Conservation (phyloP, 2,329 filamentous ascomycete genomes). For the Ceratocystis papillata region DNA sequence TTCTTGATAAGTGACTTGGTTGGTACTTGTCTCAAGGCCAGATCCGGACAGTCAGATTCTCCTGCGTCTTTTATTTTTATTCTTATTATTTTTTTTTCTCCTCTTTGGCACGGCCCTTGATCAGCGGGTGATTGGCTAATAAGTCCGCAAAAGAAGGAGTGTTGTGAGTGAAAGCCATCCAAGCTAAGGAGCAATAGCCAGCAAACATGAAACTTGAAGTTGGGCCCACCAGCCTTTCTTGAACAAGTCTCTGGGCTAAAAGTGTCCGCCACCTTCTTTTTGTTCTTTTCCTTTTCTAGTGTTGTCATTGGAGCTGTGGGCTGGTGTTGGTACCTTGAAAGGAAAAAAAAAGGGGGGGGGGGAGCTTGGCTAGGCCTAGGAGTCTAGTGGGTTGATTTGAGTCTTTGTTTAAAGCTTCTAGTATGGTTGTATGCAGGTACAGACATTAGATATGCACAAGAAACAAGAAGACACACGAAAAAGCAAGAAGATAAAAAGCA, state of each 20-base stretch:
- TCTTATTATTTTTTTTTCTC: neutral
- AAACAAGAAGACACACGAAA: neutral
- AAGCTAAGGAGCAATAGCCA: neutral
- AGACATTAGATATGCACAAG: neutral
- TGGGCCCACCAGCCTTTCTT: conserved; percentile 2
- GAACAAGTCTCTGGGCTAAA: neutral
- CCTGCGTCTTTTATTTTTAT: neutral
- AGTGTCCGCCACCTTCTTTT: neutral
- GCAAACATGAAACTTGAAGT: conserved; percentile 9
- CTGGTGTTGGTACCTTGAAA: too few relatives aligned
- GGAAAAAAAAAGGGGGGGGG: neutral
- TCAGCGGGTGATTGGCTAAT: neutral
- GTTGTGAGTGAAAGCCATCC: neutral
- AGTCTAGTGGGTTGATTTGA: too few relatives aligned
- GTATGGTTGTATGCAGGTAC: conserved; percentile 7
- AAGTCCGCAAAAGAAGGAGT: neutral
- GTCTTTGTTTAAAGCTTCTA: neutral
- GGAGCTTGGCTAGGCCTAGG: too few relatives aligned
- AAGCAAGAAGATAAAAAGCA: neutral
- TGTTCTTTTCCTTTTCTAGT: neutral
- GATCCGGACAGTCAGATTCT: neutral
- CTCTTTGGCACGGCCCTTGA: neutral
- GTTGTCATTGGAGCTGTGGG: neutral
- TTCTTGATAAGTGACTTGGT: neutral
- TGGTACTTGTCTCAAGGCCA: conserved; percentile 1